Base-by-base conservation (phyloP, 2,329 filamentous ascomycete species). In the Fusarium falciforme region DNA sequence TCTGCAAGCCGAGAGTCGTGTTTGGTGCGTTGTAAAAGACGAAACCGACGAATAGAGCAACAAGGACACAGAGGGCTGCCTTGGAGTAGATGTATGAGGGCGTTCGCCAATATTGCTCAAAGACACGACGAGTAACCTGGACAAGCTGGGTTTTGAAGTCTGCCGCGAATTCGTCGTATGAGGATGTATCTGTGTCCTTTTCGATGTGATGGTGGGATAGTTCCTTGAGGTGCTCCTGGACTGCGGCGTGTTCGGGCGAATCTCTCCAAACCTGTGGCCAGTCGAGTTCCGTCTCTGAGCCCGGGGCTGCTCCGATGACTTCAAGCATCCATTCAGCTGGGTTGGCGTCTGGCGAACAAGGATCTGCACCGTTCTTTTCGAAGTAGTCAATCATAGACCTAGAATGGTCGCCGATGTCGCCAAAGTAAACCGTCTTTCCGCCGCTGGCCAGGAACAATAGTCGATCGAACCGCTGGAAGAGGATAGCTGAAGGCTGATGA, bases 251-350 rank as follows among this genome's bases (percentile, higher is more conserved):
- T 67, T 85, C 80, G 0, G 76, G 57, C 36, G 80, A 82, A 1
- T 78, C 74, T 11, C 77, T 81, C 84, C 83, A 86, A 9, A 81
- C 77, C 64, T 79, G 78, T 25, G 73, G 77, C 81, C 81, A 82
- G 65, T 88, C 84, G 1, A 80, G 70, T 6, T 82, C 78, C 0
- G 80, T 80, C 6, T 81, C 90, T 16, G 86, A 85, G 16, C 87
- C 84, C 35, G 88, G 86, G 66, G 90, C 87, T 17, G 78, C 81
- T 0, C 79, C 79, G 35, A 82, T 81, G 42, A 82, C 82, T 42
- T 85, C 78, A 6, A 93, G 84, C 89, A 93, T 93, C 85, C 89
- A 92, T 79, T 93, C 91, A 0, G 91, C 91, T 2, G 91, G 91
- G 72, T 93, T 93, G 17, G 89, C 89, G 3, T 87, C 87, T 3